A percentile compares a stretch with the other conserved stretches of the same genome.
Conservation (phyloP, 228 moss, liverwort and hornwort species). For the Sphagnum fallax region DNA sequence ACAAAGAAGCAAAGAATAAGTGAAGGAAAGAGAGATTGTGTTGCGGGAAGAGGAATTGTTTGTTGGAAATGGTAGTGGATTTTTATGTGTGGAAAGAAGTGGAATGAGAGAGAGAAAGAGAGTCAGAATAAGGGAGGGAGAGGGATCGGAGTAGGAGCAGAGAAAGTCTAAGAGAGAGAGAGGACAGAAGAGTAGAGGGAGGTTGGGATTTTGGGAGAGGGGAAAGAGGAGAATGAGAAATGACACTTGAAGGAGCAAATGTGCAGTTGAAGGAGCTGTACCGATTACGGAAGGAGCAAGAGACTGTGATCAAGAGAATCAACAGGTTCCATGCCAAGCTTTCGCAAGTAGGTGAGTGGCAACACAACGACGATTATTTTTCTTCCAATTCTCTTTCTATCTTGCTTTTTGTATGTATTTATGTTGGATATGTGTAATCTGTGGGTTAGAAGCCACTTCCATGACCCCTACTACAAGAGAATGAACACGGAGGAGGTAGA, state of each 20-base stretch:
- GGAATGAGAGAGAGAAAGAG: not conserved
- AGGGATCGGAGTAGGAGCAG: not conserved
- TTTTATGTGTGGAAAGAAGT: no score
- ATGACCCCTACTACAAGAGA: not conserved
- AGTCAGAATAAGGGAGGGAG: not conserved
- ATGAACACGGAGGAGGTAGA: not conserved
- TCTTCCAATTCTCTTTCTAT: not conserved
- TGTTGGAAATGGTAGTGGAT: no score
- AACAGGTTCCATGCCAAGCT: conserved; percentile 53
- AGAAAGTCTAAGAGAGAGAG: no score
- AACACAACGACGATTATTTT: not conserved
- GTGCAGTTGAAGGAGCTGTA: conserved; percentile 66
- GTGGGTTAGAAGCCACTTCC: not conserved
- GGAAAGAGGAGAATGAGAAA: conserved; percentile 21
- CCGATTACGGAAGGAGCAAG: conserved; percentile 62
- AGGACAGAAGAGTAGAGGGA: not conserved
- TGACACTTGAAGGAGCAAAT: conserved; percentile 21
- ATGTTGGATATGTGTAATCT: not conserved
- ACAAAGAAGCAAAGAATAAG: no score
- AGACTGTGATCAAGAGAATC: conserved; percentile 44
- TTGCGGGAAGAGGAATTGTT: no score
- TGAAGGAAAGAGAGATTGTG: no score
- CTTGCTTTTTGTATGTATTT: not conserved
- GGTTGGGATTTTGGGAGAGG: not conserved
- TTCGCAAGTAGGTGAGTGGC: conserved; percentile 18